A percentile compares a stretch with the other conserved stretches of the same genome.
Evolutionary conservation across 1,284 basidiomycete genomes (phyloP).

Genomic region (Limonomyces culmigenus): DNA sequence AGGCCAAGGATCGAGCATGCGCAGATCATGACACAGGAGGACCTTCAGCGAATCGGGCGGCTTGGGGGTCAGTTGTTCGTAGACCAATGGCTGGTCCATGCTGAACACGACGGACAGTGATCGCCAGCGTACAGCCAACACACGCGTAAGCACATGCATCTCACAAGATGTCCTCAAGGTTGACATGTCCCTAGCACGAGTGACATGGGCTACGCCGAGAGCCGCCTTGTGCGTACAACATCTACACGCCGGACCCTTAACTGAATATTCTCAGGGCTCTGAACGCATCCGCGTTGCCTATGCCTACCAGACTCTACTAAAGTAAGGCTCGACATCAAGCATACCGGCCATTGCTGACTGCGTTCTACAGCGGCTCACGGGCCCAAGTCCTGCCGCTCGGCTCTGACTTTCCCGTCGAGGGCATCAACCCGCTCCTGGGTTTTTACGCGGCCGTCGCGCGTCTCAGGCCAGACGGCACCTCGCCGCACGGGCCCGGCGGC

Average conservation of each 20-base stretch:
- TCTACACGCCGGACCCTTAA: neutral
- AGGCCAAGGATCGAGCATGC: slow-evolving; percentile 82
- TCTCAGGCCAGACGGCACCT: slow-evolving; percentile 46
- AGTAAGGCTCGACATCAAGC: slow-evolving; percentile 26
- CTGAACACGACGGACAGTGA: slow-evolving; percentile 31
- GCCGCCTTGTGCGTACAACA: slow-evolving; percentile 38
- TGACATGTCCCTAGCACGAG: slow-evolving; percentile 36
- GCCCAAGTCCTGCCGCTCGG: slow-evolving; percentile 56
- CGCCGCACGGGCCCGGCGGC: slow-evolving; percentile 66
- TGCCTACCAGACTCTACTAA: slow-evolving; percentile 66
- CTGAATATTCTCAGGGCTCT: slow-evolving; percentile 34
- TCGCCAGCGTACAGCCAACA: slow-evolving; percentile 86
- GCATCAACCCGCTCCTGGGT: slow-evolving; percentile 62
- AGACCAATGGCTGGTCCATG: slow-evolving; percentile 2
- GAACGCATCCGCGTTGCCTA: slow-evolving; percentile 77
- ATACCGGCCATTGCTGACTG: neutral
- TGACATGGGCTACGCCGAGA: slow-evolving; percentile 86
- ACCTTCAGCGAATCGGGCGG: slow-evolving; percentile 50
- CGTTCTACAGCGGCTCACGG: neutral
- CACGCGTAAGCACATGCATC: slow-evolving; percentile 65
- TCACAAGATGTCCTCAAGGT: neutral
- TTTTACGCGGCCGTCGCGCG: slow-evolving; percentile 81
- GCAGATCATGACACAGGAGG: slow-evolving; percentile 62
- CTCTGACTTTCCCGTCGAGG: slow-evolving; percentile 85
- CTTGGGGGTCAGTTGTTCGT: slow-evolving; percentile 42